A percentile compares a stretch with the other conserved stretches of the same genome.
These are phyloP conservation scores for Aspergillus transmontanensis DNA, from an alignment of 2,329 filamentous ascomycete genomes.

Conservation along the genomic window DNA sequence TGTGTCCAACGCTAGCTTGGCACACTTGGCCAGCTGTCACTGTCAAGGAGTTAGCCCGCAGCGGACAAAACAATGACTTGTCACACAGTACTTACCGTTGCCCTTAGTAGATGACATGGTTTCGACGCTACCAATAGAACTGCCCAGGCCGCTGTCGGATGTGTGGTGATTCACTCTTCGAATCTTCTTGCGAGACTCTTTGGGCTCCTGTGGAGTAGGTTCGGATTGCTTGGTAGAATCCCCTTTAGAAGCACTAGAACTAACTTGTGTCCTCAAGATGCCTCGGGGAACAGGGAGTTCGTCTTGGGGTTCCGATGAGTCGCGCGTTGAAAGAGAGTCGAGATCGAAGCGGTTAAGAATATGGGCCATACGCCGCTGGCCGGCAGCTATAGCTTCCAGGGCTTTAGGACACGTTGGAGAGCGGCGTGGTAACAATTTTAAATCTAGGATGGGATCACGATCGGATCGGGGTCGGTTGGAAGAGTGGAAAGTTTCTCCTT, in stretches of 20 bases:
- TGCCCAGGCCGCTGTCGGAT: constrained; percentile 86
- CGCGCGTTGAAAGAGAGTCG: constrained; percentile 53
- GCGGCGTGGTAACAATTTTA: constrained; percentile 60
- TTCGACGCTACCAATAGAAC: constrained; percentile 69
- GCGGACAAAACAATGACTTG: constrained; percentile 34
- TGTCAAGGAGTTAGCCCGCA: constrained; percentile 18
- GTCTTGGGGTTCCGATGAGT: constrained; percentile 53
- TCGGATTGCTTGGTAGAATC: constrained; percentile 31
- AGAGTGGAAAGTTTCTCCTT: constrained; percentile 67
- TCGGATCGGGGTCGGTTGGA: constrained; percentile 43
- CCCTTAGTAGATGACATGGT: constrained; percentile 45
- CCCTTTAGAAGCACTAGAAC: constrained; percentile 41
- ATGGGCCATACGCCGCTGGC: constrained; percentile 68
- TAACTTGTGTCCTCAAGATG: constrained; percentile 60
- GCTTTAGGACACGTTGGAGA: constrained; percentile 60
- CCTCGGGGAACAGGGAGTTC: constrained; percentile 63
- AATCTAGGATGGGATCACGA: constrained; percentile 45
- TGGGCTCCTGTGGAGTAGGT: constrained; percentile 40
- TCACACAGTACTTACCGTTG: constrained; percentile 40
- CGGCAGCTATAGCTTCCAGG: constrained; percentile 70
- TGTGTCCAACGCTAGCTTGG: constrained; percentile 44
- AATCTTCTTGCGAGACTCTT: constrained; percentile 15
- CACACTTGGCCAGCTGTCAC: constrained; percentile 30
- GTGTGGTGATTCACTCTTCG: constrained; percentile 60
- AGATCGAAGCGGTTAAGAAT: constrained; percentile 67